Base-by-base conservation (phyloP, 2,329 filamentous ascomycete genomes). In the Colletotrichum sp. region DNA sequence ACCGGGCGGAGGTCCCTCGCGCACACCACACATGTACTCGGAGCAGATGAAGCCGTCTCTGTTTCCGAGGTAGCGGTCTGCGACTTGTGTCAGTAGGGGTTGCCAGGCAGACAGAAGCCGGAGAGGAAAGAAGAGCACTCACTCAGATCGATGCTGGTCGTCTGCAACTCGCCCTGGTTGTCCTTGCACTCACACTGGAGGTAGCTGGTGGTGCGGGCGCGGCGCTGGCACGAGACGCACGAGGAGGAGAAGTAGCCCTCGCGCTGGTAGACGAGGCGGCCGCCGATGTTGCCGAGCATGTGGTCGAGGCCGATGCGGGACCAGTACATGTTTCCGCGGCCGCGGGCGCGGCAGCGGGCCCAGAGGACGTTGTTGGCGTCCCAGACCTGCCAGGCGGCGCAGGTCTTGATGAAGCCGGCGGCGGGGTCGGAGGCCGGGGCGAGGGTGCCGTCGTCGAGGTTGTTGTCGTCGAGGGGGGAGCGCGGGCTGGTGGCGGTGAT, bases 201-300 rank as follows among this genome's bases (percentile, higher is more conserved):
- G 48, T 71, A 55, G 48, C 28, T 56, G 7, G 2, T n/a, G 48
- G 32, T 27, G 70, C 16, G 32, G 18, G 30, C 25, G 5, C 25
- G 28, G 4, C 16, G 70, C 27, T 9, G 13, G 62, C 70, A 71
- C 13, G 22, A 56, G 62, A 60, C 27, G 34, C 70, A 71, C 12
- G 70, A 67, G 5, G 62, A 67, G 7, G 70, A 71, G 52, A 71
- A 71, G 34, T 18, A 32, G 27, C 70, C 70, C 25, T 58, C 15
- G 10, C 18, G 28, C 62, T 27, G 70, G 62, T 71, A 71, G 43
- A 67, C 70, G 43, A 71, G 27, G 32, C 30, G 62, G 62, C 70
- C 70, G 52, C 52, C 48, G 25, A 67, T 52, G 52, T 71, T 71
- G 61, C 62, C 70, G 62, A 71, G 62, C 62, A 71, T 71, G 52